These are phyloP conservation scores for Dactylellina leptospora DNA, from an alignment of 2,329 filamentous ascomycete genomes.

Conservation along the genomic window DNA sequence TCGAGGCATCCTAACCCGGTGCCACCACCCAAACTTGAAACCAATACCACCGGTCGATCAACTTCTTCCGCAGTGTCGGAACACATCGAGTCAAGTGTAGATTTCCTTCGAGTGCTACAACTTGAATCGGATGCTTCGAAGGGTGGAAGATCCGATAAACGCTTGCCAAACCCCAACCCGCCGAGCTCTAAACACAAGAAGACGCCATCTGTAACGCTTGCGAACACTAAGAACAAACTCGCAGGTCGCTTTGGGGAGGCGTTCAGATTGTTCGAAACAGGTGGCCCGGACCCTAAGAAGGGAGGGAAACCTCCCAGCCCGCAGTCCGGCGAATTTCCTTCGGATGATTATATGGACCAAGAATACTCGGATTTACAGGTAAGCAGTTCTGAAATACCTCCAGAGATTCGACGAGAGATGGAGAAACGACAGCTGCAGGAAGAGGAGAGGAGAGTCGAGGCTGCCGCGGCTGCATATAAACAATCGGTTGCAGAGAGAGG, in stretches of 20 bases:
- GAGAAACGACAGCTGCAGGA: constrained; percentile 82
- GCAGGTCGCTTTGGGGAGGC: constrained; percentile 90
- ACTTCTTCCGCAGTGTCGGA: constrained; percentile 58
- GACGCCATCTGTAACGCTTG: constrained; percentile 62
- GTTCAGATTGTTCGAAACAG: constrained; percentile 85
- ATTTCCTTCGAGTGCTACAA: constrained; percentile 81
- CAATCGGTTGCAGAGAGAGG: constrained; percentile 66
- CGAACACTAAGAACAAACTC: constrained; percentile 76
- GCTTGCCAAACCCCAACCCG: constrained; percentile 75
- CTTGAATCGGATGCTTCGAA: constrained; percentile 67
- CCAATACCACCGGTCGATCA: constrained; percentile 57
- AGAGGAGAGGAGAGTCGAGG: constrained; percentile 89
- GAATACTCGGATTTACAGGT: constrained; percentile 66
- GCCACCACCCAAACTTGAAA: constrained; percentile 59
- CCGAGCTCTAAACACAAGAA: constrained; percentile 73
- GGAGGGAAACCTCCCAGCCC: constrained; percentile 58
- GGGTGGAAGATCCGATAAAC: constrained; percentile 61
- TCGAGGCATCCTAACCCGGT: constrained; percentile 59
- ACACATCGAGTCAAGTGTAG: constrained; percentile 79
- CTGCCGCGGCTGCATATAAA: constrained; percentile 87
- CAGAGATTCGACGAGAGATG: constrained; percentile 88
- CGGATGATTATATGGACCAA: constrained; percentile 67
- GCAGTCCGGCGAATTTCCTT: constrained; percentile 61
- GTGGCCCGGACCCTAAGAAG: constrained; percentile 55
- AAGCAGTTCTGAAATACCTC: constrained; percentile 69